Percentiles rank a stretch among this genome's conserved stretches.
Conservation (phyloP, 192 early-diverging fungal genomes). For the Backusella australiensis region DNA sequence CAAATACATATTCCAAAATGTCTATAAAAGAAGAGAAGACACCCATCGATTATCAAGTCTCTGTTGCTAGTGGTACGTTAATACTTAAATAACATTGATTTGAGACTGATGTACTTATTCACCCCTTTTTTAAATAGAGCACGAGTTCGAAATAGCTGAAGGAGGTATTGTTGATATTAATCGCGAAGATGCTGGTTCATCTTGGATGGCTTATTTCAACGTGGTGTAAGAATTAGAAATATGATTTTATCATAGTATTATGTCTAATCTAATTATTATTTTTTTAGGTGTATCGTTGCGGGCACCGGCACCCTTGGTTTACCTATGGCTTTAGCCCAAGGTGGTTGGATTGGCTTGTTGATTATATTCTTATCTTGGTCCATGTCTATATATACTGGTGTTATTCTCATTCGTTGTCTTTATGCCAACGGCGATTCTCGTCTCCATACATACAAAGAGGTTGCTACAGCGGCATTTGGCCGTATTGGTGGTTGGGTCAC, state of each 20-base stretch:
- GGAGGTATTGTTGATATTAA: conserved; percentile 12
- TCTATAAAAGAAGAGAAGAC: neutral
- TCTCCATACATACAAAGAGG: conserved; percentile 61
- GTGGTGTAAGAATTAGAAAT: conserved; percentile 20
- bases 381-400: conserved; percentile 19
- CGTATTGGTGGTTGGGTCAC: conserved; percentile 58
- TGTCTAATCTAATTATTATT: too few relatives aligned
- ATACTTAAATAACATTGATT: neutral
- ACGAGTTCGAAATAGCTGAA: neutral
- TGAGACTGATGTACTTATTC: neutral
- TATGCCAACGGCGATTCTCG: conserved; percentile 33
- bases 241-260: too few relatives aligned
- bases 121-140: neutral
- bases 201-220: conserved; percentile 38
- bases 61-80: neutral
- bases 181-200: conserved; percentile 15
- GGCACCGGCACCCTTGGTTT: conserved; percentile 86
- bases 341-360: conserved; percentile 51
- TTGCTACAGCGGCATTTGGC: conserved; percentile 75
- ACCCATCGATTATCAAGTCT: neutral
- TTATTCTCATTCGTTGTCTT: conserved; percentile 29
- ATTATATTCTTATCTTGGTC: conserved; percentile 28
- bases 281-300: conserved; percentile 49
- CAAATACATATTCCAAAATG: neutral
- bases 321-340: conserved; percentile 69